Percentiles rank a stretch among this genome's conserved stretches.
phyloP scores from a whole-genome alignment of 768 basidiomycete species.

The Leccinum pellstonianum region DNA sequence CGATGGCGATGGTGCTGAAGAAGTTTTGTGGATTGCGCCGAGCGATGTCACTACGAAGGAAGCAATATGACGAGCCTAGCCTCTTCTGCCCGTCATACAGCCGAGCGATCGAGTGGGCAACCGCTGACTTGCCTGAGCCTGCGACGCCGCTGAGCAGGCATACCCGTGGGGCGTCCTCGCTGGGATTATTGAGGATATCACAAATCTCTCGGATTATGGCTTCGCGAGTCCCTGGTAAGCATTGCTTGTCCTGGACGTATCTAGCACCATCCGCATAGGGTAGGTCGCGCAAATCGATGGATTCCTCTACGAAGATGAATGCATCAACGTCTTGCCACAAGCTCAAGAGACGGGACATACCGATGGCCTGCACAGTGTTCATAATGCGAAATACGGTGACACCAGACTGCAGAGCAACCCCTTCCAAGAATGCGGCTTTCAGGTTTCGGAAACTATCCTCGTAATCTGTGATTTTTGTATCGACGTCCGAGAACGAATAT shows the following conservation, averaged over 20 bases:
- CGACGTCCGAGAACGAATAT: conserved; percentile 20
- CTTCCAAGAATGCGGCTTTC: conserved; percentile 17
- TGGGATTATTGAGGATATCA: conserved; percentile 13
- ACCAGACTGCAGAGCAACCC: conserved; percentile 14
- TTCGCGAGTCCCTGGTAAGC: conserved; percentile 22
- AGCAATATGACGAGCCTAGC: conserved; percentile 34
- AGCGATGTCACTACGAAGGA: conserved; percentile 17
- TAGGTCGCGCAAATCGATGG: conserved; percentile 20
- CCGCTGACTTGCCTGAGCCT: conserved; percentile 33
- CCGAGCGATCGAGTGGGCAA: conserved; percentile 32
- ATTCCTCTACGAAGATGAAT: conserved; percentile 7
- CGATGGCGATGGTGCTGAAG: conserved; percentile 35
- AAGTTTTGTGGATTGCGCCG: conserved; percentile 26
- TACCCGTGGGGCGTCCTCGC: conserved; percentile 18
- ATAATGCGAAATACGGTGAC: conserved; percentile 24
- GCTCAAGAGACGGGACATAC: conserved; percentile 1
- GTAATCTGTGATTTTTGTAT: conserved; percentile 19
- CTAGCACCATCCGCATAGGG: conserved; percentile 24
- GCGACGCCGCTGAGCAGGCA: conserved; percentile 29
- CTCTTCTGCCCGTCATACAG: conserved; percentile 26
- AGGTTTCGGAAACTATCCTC: conserved; percentile 20
- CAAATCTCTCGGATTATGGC: conserved; percentile 19
- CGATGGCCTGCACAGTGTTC: conserved; percentile 8
- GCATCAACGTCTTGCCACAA: background rate
- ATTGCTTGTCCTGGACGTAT: conserved; percentile 22